A percentile compares a stretch with the other conserved stretches of the same genome.
These are phyloP conservation scores for Heterobasidion occidentale DNA, from an alignment of 1,284 basidiomycete species.

Conservation along the genomic window DNA sequence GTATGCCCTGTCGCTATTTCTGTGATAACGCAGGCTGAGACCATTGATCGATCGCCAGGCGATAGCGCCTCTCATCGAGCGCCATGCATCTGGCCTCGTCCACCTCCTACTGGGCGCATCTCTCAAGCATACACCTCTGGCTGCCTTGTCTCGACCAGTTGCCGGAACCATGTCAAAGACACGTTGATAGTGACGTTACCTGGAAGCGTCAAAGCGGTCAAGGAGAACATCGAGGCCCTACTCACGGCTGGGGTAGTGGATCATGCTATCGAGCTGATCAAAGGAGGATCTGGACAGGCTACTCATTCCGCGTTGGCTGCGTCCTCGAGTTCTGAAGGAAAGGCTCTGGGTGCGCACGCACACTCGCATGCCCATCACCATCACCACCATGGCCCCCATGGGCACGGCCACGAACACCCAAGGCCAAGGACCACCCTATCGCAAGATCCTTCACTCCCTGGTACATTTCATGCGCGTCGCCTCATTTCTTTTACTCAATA, in stretches of 20 bases:
- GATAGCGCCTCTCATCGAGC: conserved; percentile 61
- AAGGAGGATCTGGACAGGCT: conserved; percentile 56
- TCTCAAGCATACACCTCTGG: conserved; percentile 69
- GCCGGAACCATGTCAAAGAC: conserved; percentile 63
- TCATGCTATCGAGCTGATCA: conserved; percentile 73
- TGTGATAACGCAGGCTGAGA: not conserved
- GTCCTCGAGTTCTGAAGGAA: not conserved
- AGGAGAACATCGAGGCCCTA: conserved; percentile 65
- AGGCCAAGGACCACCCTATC: conserved; percentile 49
- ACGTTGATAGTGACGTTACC: conserved; percentile 77
- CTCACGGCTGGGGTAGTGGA: conserved; percentile 46
- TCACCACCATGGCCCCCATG: conserved; percentile 35
- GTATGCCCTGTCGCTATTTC: conserved; percentile 26
- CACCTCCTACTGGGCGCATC: conserved; percentile 68
- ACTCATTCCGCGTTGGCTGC: conserved; percentile 35
- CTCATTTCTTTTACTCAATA: conserved; percentile 6
- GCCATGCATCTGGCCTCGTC: conserved; percentile 72
- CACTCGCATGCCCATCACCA: conserved; percentile 26
- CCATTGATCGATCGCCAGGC: conserved; percentile 36
- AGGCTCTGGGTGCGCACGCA: not conserved
- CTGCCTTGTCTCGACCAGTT: conserved; percentile 74
- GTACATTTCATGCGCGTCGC: conserved; percentile 28
- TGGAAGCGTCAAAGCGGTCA: conserved; percentile 79
- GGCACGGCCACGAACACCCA: conserved; percentile 35
- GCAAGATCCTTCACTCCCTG: conserved; percentile 58